A percentile compares a stretch with the other conserved stretches of the same genome.
phyloP scores from a whole-genome alignment of 2,329 filamentous ascomycete genomes.

The Conoideocrella luteorostrata region DNA sequence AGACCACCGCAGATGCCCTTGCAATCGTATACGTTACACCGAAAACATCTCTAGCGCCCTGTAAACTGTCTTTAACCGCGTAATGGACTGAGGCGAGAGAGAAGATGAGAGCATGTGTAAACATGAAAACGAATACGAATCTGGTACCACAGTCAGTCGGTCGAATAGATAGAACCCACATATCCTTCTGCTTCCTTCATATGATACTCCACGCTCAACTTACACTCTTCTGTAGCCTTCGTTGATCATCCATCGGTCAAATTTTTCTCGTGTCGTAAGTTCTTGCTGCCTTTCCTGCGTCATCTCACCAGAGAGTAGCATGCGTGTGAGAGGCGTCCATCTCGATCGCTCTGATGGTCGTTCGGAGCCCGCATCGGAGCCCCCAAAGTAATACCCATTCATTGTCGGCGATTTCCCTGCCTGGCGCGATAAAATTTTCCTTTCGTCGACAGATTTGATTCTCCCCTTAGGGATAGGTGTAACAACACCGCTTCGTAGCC shows the following conservation, averaged over 20 bases:
- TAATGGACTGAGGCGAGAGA: conserved; percentile 77
- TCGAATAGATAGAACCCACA: neutral
- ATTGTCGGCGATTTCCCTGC: conserved; percentile 12
- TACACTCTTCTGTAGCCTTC: conserved; percentile 77
- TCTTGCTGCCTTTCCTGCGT: conserved; percentile 65
- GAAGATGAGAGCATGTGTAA: conserved; percentile 71
- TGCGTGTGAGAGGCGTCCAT: conserved; percentile 76
- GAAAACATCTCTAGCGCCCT: conserved; percentile 59
- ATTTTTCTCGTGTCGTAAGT: conserved; percentile 62
- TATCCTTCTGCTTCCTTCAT: neutral
- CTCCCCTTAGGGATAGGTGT: neutral
- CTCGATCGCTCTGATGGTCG: conserved; percentile 62
- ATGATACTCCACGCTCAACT: conserved; percentile 29
- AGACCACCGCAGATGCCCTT: conserved; percentile 64
- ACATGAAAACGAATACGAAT: conserved; percentile 69
- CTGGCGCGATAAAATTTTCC: neutral
- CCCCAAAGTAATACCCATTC: conserved; percentile 22
- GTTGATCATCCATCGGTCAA: conserved; percentile 85
- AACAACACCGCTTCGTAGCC: neutral
- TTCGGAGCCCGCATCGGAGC: conserved; percentile 15
- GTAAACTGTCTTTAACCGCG: conserved; percentile 68
- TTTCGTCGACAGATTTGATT: neutral
- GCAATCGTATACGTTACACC: conserved; percentile 73
- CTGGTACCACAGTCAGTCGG: conserved; percentile 29
- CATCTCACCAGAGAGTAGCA: conserved; percentile 79